phyloP scores from a whole-genome alignment of 2,329 filamentous ascomycete species.

The Xenoacremonium recifei region DNA sequence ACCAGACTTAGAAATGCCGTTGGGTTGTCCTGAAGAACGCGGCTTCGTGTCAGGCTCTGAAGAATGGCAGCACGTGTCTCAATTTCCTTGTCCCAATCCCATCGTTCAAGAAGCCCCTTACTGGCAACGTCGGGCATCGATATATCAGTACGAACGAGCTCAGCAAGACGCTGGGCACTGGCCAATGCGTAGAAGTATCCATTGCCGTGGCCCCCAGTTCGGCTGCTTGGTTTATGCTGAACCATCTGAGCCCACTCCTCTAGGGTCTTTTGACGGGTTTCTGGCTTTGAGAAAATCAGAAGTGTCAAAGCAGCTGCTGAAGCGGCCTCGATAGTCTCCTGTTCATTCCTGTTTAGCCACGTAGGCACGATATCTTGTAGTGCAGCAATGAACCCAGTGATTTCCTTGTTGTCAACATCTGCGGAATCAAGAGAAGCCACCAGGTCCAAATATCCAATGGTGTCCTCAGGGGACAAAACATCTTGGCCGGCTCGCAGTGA shows the following conservation, averaged over 20 bases:
- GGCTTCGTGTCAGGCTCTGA: slow-evolving; percentile 49
- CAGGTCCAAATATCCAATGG: slow-evolving; percentile 18
- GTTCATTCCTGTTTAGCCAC: slow-evolving; percentile 51
- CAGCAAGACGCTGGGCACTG: slow-evolving; percentile 44
- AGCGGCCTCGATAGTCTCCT: slow-evolving; percentile 47
- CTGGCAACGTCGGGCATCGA: slow-evolving; percentile 32
- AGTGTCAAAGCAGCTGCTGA: slow-evolving; percentile 52
- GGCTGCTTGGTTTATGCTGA: slow-evolving; percentile 30
- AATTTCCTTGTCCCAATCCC: slow-evolving; percentile 48
- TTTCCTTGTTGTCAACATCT: slow-evolving; percentile 1
- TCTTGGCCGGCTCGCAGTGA: slow-evolving; percentile 21
- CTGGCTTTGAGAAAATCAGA: slow-evolving; percentile 41
- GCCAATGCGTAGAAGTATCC: slow-evolving; percentile 55
- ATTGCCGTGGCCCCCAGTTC: slow-evolving; percentile 37
- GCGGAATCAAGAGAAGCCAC: slow-evolving; percentile 17
- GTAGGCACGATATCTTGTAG: slow-evolving; percentile 35
- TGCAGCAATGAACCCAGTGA: slow-evolving; percentile 21
- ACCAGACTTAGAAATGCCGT: slow-evolving; percentile 46
- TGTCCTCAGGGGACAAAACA: slow-evolving; percentile 20
- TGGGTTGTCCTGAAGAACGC: slow-evolving; percentile 41
- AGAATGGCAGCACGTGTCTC: slow-evolving; percentile 56
- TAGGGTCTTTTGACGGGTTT: slow-evolving; percentile 39
- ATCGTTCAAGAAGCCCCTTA: slow-evolving; percentile 49
- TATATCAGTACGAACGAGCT: slow-evolving; percentile 7
- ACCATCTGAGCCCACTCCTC: slow-evolving; percentile 47